phyloP scores from a whole-genome alignment of 164 flowering plant species.

The Tetracentron sinense region DNA sequence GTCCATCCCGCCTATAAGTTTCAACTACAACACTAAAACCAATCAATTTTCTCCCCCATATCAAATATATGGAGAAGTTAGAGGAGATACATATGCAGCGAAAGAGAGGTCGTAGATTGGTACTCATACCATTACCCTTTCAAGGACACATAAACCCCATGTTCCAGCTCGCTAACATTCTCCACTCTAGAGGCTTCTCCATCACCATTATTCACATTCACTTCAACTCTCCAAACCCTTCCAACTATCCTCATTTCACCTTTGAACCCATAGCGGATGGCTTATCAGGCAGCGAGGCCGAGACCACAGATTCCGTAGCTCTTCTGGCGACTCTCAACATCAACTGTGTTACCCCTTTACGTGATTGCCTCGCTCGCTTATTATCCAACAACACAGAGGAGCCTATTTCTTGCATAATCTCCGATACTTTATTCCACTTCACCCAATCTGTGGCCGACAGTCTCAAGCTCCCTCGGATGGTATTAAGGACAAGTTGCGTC shows the following conservation, averaged over 20 bases:
- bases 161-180: slow-evolving; percentile 41
- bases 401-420: slow-evolving; percentile 34
- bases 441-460: slow-evolving; percentile 28
- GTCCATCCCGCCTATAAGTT: too few species aligned
- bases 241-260: slow-evolving; percentile 33
- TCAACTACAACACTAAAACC: too few species aligned
- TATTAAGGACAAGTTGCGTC: slow-evolving; percentile 28
- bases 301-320: slow-evolving; percentile 1
- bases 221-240: slow-evolving; percentile 39
- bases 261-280: slow-evolving; percentile 26
- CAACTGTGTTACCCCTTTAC: neutral
- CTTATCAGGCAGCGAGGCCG: slow-evolving; percentile 1
- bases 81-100: too few species aligned
- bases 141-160: slow-evolving; percentile 55
- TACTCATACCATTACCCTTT: slow-evolving; percentile 36
- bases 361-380: slow-evolving; percentile 15
- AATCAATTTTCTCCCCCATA: too few species aligned
- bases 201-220: slow-evolving; percentile 39
- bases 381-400: slow-evolving; percentile 3
- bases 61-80: too few species aligned
- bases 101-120: slow-evolving; percentile 6
- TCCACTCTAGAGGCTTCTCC: slow-evolving; percentile 45
- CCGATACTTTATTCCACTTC: slow-evolving; percentile 36
- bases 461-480: slow-evolving; percentile 28
- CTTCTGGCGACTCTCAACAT: slow-evolving; percentile 4